phyloP scores from a whole-genome alignment of 2,329 filamentous ascomycete genomes.

The Parascedosporium putredinis region DNA sequence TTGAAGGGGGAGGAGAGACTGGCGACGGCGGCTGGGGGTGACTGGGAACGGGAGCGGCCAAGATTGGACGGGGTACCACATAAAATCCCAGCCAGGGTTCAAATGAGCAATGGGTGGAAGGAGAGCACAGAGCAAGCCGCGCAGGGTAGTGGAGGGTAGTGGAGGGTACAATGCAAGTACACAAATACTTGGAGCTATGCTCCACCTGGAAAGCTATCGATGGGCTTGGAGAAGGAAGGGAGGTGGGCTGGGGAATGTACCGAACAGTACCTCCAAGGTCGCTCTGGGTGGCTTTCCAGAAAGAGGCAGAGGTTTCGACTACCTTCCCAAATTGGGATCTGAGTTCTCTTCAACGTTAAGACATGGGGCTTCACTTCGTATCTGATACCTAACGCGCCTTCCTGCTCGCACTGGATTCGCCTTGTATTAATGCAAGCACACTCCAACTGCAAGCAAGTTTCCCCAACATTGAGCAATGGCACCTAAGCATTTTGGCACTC shows the following conservation, averaged over 20 bases:
- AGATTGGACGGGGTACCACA: neutral
- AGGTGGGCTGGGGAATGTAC: neutral
- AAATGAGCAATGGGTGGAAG: neutral
- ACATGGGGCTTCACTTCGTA: too few species aligned
- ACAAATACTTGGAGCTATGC: neutral
- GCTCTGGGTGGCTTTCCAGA: too few species aligned
- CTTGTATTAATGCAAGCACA: too few species aligned
- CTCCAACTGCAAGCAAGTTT: too few species aligned
- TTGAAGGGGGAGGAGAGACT: neutral
- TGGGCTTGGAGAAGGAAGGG: too few species aligned
- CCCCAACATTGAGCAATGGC: too few species aligned
- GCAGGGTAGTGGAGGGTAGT: neutral
- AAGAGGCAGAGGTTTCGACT: neutral
- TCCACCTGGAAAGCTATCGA: neutral
- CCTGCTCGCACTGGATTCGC: too few species aligned
- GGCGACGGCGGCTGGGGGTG: neutral
- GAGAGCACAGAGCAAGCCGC: neutral
- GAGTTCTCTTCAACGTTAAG: too few species aligned
- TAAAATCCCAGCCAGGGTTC: too few species aligned
- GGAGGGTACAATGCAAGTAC: neutral
- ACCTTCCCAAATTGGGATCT: too few species aligned
- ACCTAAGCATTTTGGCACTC: too few species aligned
- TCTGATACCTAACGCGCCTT: too few species aligned
- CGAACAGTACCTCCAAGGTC: neutral
- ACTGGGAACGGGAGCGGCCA: neutral